A percentile compares a stretch with the other conserved stretches of the same genome.
These are phyloP conservation scores for Aspergillus sp. DNA, from an alignment of 2,329 filamentous ascomycete species.

Conservation along the genomic window DNA sequence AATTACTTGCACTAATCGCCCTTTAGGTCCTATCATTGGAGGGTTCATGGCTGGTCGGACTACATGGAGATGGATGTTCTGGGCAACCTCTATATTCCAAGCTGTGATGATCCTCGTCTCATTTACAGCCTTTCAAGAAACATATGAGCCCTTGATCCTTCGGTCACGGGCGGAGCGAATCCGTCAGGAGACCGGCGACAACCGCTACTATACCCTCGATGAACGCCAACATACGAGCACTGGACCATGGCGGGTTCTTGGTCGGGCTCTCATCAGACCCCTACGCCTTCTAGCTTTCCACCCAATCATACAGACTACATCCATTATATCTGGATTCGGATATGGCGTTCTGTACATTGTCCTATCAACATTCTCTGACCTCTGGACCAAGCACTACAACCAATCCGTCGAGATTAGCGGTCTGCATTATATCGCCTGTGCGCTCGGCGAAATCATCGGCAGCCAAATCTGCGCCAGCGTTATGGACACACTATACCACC, in stretches of 20 bases:
- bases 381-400: conserved; percentile 59
- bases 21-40: conserved; percentile 63
- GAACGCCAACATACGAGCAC: background rate
- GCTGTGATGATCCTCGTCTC: conserved; percentile 63
- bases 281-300: conserved; percentile 59
- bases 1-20: background rate
- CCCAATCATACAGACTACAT: conserved; percentile 61
- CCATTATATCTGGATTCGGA: conserved; percentile 58
- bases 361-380: conserved; percentile 62
- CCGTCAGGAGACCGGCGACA: background rate
- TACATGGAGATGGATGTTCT: conserved; percentile 39
- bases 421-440: conserved; percentile 64
- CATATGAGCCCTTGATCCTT: conserved; percentile 65
- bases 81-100: conserved; percentile 63
- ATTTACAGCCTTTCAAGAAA: conserved; percentile 63
- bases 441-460: conserved; percentile 62
- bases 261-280: conserved; percentile 54
- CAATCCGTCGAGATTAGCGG: conserved; percentile 59
- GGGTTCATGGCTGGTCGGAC: conserved; percentile 59
- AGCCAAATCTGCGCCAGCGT: conserved; percentile 51
- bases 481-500: conserved; percentile 49
- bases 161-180: conserved; percentile 54
- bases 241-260: conserved; percentile 25
- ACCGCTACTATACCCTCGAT: background rate
- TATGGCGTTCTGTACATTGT: conserved; percentile 66